A percentile compares a stretch with the other conserved stretches of the same genome.
These are phyloP conservation scores for Inga leiocalycina DNA, from an alignment of 306 rosid genomes.

Conservation along the genomic window DNA sequence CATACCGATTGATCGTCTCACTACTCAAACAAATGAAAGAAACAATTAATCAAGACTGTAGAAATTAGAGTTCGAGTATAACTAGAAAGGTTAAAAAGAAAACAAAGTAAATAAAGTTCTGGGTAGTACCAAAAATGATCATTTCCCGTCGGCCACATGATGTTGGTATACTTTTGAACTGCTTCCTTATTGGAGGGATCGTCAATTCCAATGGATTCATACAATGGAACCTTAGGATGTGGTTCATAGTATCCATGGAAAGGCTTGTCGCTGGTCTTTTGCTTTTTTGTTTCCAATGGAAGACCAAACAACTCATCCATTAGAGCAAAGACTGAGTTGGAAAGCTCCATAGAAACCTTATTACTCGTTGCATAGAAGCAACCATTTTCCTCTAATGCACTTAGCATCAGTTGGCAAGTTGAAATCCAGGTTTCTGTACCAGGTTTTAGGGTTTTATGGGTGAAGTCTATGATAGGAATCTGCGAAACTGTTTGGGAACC, in stretches of 20 bases:
- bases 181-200: constrained; percentile 30
- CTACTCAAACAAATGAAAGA: constrained; percentile 17
- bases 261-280: constrained; percentile 37
- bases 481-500: not conserved
- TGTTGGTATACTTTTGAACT: constrained; percentile 34
- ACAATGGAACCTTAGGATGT: constrained; percentile 6
- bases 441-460: not conserved
- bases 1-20: constrained; percentile 31
- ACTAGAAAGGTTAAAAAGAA: not conserved
- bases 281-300: constrained; percentile 41
- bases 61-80: no score
- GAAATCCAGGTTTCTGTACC: constrained; percentile 21
- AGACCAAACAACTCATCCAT: constrained; percentile 45
- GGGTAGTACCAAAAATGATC: constrained; percentile 38
- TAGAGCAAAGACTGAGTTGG: constrained; percentile 33
- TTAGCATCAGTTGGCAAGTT: constrained; percentile 25
- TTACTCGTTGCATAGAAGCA: constrained; percentile 33
- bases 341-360: constrained; percentile 34
- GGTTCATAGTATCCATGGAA: constrained; percentile 38
- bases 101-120: not conserved
- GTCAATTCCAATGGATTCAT: constrained; percentile 43
- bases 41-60: not conserved
- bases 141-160: constrained; percentile 47
- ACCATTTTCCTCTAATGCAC: constrained; percentile 40
- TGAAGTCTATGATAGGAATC: not conserved